phyloP scores from a whole-genome alignment of 1,284 basidiomycete species.

The Dichomitus squalens region DNA sequence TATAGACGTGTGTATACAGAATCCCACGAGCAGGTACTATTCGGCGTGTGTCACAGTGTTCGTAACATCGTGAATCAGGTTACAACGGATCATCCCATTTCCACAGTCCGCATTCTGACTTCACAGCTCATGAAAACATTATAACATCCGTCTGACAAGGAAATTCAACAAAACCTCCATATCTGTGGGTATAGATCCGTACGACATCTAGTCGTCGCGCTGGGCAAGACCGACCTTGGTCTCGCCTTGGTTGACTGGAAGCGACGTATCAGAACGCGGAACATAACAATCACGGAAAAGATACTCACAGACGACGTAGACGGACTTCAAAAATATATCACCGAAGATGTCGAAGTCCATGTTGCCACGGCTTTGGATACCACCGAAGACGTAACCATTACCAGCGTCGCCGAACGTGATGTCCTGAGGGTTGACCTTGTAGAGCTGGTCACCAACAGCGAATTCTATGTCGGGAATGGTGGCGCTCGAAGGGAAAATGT shows the following conservation, averaged over 20 bases:
- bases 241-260: conserved; percentile 34
- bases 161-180: not conserved
- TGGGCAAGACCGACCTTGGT: conserved; percentile 33
- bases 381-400: conserved; percentile 32
- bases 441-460: conserved; percentile 37
- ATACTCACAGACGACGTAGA: conserved; percentile 41
- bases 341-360: conserved; percentile 41
- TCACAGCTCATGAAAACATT: too few relatives aligned
- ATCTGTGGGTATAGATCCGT: too few relatives aligned
- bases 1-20: too few relatives aligned
- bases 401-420: conserved; percentile 34
- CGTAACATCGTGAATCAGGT: too few relatives aligned
- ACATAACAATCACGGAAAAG: not conserved
- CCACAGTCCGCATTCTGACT: too few relatives aligned
- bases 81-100: too few relatives aligned
- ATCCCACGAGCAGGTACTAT: too few relatives aligned
- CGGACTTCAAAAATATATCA: conserved; percentile 41
- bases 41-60: too few relatives aligned
- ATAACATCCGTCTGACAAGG: too few relatives aligned
- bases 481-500: conserved; percentile 37
- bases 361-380: conserved; percentile 41
- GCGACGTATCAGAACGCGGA: not conserved
- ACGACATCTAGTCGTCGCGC: conserved; percentile 26
- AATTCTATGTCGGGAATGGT: conserved; percentile 36
- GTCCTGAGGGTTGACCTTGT: conserved; percentile 34